These are phyloP conservation scores for Diaporthe humulicola DNA, from an alignment of 2,329 filamentous ascomycete genomes.

Conservation along the genomic window DNA sequence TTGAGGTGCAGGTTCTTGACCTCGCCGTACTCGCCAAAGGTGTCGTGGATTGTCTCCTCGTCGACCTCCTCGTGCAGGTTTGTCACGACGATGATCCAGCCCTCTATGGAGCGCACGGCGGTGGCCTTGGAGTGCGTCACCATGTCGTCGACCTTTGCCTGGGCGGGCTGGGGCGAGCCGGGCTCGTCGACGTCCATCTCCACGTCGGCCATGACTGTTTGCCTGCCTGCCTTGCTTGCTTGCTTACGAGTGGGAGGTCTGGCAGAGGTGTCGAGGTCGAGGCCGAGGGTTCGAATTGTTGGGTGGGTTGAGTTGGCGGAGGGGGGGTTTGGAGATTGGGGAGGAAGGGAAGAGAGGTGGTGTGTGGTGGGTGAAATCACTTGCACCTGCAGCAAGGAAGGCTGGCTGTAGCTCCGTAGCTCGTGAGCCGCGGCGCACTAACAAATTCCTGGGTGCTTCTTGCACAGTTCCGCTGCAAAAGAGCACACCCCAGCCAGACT, in stretches of 20 bases:
- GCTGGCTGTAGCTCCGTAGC: background rate
- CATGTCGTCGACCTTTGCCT: slow-evolving; percentile 72
- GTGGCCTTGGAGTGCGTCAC: slow-evolving; percentile 80
- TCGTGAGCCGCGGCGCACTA: slow-evolving; percentile 17
- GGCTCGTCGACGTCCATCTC: slow-evolving; percentile 73
- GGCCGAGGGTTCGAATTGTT: background rate
- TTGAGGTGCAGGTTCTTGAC: slow-evolving; percentile 91
- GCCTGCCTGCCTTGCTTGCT: background rate
- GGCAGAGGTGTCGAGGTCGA: background rate
- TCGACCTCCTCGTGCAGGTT: slow-evolving; percentile 91
- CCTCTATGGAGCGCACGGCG: slow-evolving; percentile 88
- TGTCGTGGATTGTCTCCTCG: slow-evolving; percentile 85
- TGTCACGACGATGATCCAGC: slow-evolving; percentile 89
- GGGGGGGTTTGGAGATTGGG: background rate
- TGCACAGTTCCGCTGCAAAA: background rate
- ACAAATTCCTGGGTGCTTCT: slow-evolving; percentile 18
- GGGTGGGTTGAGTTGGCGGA: background rate
- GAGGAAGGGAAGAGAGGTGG: background rate
- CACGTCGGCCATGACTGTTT: slow-evolving; percentile 62
- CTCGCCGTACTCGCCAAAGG: slow-evolving; percentile 87
- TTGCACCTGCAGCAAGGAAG: background rate
- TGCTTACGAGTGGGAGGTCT: background rate
- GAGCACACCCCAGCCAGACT: background rate
- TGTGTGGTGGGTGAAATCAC: background rate
- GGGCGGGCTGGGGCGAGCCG: slow-evolving; percentile 53